phyloP scores from a whole-genome alignment of 371 early-diverging fungal species.

The Modicella reniformis region DNA sequence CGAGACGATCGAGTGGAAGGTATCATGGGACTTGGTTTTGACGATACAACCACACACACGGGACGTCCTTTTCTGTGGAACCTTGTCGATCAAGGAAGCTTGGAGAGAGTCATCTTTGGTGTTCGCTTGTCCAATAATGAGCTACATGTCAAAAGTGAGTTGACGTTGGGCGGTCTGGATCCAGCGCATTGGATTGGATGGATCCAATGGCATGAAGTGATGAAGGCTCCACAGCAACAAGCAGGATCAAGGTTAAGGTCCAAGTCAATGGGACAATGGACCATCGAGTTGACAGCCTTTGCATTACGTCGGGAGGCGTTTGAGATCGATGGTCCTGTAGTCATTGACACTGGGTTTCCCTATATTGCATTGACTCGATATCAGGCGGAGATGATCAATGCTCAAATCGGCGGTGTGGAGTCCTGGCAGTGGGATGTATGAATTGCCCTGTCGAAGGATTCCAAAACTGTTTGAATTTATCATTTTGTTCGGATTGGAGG shows the following conservation, averaged over 20 bases:
- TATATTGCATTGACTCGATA: slow-evolving; percentile 75
- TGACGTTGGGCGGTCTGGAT: slow-evolving; percentile 83
- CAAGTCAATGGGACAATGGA: slow-evolving; percentile 95
- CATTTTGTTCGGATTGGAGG: slow-evolving; percentile 77
- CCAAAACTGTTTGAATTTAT: slow-evolving; percentile 67
- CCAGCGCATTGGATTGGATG: slow-evolving; percentile 71
- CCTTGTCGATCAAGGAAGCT: slow-evolving; percentile 73
- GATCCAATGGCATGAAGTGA: slow-evolving; percentile 79
- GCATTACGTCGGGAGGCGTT: slow-evolving; percentile 72
- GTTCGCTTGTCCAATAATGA: slow-evolving; percentile 64
- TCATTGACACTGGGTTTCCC: slow-evolving; percentile 81
- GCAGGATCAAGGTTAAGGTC: too few relatives aligned
- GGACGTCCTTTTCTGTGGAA: slow-evolving; percentile 84
- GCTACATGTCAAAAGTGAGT: slow-evolving; percentile 45
- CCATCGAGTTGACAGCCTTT: slow-evolving; percentile 78
- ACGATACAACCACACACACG: slow-evolving; percentile 79
- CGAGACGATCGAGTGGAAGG: slow-evolving; percentile 75
- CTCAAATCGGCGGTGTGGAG: slow-evolving; percentile 81
- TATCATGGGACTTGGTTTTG: slow-evolving; percentile 86
- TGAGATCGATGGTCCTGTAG: slow-evolving; percentile 64
- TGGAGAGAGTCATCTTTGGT: slow-evolving; percentile 79
- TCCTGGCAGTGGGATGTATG: slow-evolving; percentile 50
- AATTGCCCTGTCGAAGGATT: slow-evolving; percentile 16
- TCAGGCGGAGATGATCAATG: slow-evolving; percentile 82
- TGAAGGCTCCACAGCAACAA: too few relatives aligned